These are phyloP conservation scores for Pestalotiopsis sp. DNA, from an alignment of 2,329 filamentous ascomycete genomes.

Conservation along the genomic window DNA sequence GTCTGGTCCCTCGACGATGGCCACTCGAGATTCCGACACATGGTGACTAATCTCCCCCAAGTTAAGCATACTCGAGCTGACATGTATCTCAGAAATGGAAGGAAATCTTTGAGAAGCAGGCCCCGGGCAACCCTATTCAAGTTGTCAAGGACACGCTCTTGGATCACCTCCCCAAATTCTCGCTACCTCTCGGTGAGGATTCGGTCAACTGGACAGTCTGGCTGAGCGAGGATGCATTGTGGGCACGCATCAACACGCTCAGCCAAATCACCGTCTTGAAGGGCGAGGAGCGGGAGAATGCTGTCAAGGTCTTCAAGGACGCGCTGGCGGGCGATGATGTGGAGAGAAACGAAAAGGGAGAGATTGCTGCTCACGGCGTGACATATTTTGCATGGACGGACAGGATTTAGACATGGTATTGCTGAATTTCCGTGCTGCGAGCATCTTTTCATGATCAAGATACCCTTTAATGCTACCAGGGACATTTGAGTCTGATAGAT, in stretches of 20 bases:
- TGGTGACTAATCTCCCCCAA: conserved; percentile 25
- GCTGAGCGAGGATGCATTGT: conserved; percentile 62
- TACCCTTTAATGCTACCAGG: not conserved
- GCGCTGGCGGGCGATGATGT: conserved; percentile 56
- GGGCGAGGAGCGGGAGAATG: conserved; percentile 50
- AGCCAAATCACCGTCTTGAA: conserved; percentile 68
- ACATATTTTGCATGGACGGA: conserved; percentile 68
- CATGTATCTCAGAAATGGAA: conserved; percentile 55
- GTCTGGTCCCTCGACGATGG: conserved; percentile 59
- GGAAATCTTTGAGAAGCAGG: conserved; percentile 64
- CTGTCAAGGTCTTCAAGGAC: conserved; percentile 55
- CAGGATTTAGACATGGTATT: conserved; percentile 20
- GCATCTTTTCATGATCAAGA: not conserved
- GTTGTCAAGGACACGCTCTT: conserved; percentile 46
- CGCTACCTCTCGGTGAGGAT: conserved; percentile 62
- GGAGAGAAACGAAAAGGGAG: conserved; percentile 61
- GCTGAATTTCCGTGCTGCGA: too few relatives aligned
- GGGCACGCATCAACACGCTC: conserved; percentile 66
- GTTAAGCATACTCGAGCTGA: not conserved
- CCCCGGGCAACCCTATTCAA: conserved; percentile 54
- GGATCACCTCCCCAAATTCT: conserved; percentile 52
- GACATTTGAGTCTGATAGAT: not conserved
- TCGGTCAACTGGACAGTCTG: conserved; percentile 59
- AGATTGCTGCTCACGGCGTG: conserved; percentile 66
- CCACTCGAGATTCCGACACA: conserved; percentile 66